Evolutionary conservation across 331 rosid species (phyloP), one percentile per base, ranked within the genome.

Genomic region (Telfairia occidentalis): DNA sequence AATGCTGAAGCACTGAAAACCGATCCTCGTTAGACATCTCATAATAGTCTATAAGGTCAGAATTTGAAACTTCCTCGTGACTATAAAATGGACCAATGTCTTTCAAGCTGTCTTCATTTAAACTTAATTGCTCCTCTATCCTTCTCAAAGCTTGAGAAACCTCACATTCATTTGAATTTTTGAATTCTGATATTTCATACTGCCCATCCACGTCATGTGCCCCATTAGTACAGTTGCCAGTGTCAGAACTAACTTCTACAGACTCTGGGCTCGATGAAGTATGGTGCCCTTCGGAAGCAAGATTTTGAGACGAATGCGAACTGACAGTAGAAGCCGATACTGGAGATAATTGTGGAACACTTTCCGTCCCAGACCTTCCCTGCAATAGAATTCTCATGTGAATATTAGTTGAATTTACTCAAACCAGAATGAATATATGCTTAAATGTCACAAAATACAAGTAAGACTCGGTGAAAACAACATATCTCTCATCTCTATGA

Each of bases 51-150:
- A 78, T 80, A 78, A 78, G 74, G 59, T 81, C 71, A 32, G 82
- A 80, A 75, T 61, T 53, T 53, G 77, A 57, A 72, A 49, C 74
- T 78, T 86, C 88, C 26, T 76, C 81, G 11, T 67, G 76, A 59
- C 69, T 38, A 49, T 13, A 37, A 70, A 79, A 78, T 71, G 84
- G 60, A 78, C 49, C 74, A 57, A 90, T 74, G 35, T 83, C 87
- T 11, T 84, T 55, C 78, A 79, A 30, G 73, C 77, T 79, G 76
- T 87, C 90, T 40, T 87, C 88, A 71, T 86, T 80, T 78, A 90
- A 81, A 87, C 91, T 94, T 79, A 91, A 85, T 58, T 88, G 89
- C 84, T 88, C 89, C 84, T 95, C 87, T 63, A 88, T 85, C 65
- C 80, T 86, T 73, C 84, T 84, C 78, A 95, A 78, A 75, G 89